Evolutionary conservation across 257 asterid genomes (phyloP), one percentile per base, ranked within the genome.

Genomic region (Fraxinus anomala): DNA sequence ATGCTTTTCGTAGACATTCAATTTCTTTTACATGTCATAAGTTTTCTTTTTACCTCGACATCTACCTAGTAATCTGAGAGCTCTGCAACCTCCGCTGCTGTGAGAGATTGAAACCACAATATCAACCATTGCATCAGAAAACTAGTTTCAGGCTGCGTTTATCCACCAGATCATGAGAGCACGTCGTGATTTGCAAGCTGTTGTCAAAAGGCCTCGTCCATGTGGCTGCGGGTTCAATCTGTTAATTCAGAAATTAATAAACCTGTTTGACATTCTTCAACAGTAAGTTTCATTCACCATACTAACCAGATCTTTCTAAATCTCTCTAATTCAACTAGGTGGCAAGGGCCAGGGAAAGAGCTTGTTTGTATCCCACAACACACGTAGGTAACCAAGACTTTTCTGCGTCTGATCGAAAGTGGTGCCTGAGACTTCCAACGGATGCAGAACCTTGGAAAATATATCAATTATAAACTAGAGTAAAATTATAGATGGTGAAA

Each of bases 291-390:
- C 12, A 7, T 28, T 56, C 66, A 21, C 66, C 66, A 67, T 68
- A 8, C 13, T 78, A 54, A 75, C 83, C 77, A 23, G 33, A 69
- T 81, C 37, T 10, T 39, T 51, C 54, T 24, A 37, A 26, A 21
- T 68, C 42, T 51, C 80, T 72, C 33, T 23, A 74, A 47, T 72
- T 89, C 87, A 88, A 79, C 73, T 79, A 31, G 89, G 59, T 39
- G 91, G 90, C 86, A 88, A 33, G 73, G 91, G 90, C 86, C 87
- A 33, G 72, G 78, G 83, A 33, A 76, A 21, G 40, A 94, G 88
- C 72, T 86, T 90, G 76, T 76, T 80, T 33, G 79, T 67, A 85
- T 90, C 93, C 99, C 99, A 92, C 74, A 92, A 59, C 14, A 92
- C 96, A 21, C 91, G 85, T 84, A 91, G 86, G 71, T 65, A 63